A percentile compares a stretch with the other conserved stretches of the same genome.
Conservation (phyloP, 129 eudicot genomes). For the Centella asiatica region DNA sequence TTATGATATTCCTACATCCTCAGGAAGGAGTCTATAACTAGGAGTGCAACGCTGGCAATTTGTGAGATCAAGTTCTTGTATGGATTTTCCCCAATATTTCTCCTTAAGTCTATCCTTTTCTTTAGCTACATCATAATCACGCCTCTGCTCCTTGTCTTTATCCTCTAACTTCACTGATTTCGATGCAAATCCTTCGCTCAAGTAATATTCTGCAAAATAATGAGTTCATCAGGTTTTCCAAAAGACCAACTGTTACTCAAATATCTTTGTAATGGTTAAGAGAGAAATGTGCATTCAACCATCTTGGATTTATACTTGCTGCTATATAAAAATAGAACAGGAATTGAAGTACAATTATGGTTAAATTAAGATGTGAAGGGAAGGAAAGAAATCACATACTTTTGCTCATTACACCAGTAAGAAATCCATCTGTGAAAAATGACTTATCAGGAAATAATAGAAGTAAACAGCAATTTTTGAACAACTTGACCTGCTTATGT, state of each 20-base stretch:
- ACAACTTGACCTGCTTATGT: not conserved
- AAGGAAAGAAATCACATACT: conserved; percentile 39
- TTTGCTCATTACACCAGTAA: conserved; percentile 95
- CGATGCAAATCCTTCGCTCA: conserved; percentile 81
- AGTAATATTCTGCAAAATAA: conserved; percentile 57
- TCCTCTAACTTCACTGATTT: conserved; percentile 63
- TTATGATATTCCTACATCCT: conserved; percentile 45
- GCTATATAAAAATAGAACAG: not conserved
- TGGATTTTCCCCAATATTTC: conserved; percentile 91
- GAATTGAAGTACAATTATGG: not conserved
- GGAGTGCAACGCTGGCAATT: conserved; percentile 93
- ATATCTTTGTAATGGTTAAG: not conserved
- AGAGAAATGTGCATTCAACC: not conserved
- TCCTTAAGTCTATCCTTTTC: conserved; percentile 75
- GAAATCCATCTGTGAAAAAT: conserved; percentile 78
- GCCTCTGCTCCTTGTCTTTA: conserved; percentile 73
- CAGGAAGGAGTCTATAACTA: conserved; percentile 96
- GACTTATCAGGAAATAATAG: conserved; percentile 9
- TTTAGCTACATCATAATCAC: conserved; percentile 67
- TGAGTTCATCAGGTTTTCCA: conserved; percentile 4
- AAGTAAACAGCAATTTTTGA: not conserved
- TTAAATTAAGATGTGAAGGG: not conserved
- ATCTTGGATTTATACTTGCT: not conserved
- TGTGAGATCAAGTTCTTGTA: conserved; percentile 92
- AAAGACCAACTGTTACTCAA: not conserved